These are phyloP conservation scores for Metschnikowia baotianmanensis DNA, from an alignment of 805 yeast species.

Conservation along the genomic window DNA sequence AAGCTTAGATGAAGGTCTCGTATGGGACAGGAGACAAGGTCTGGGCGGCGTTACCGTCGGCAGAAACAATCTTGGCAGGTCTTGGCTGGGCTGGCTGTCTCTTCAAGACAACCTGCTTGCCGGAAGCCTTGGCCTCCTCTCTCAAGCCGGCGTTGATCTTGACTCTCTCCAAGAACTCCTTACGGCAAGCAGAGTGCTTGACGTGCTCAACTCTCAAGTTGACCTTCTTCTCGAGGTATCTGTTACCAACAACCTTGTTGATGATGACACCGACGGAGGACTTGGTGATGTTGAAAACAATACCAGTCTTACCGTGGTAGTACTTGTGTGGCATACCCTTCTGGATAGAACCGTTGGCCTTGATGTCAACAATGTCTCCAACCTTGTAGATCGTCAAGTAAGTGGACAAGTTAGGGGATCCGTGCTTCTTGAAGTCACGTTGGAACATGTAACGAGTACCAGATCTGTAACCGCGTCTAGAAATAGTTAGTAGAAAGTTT, in stretches of 20 bases:
- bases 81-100: slow-evolving; percentile 99
- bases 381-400: slow-evolving; percentile 98
- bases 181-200: slow-evolving; percentile 99
- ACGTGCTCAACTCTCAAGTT: slow-evolving; percentile 98
- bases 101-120: slow-evolving; percentile 88
- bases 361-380: slow-evolving; percentile 99
- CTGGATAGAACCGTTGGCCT: slow-evolving; percentile 98
- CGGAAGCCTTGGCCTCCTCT: slow-evolving; percentile 92
- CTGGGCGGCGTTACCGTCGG: slow-evolving; percentile 85
- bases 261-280: slow-evolving; percentile 96
- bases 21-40: slow-evolving; percentile 99
- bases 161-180: slow-evolving; percentile 98
- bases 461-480: slow-evolving; percentile 96
- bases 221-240: slow-evolving; percentile 98
- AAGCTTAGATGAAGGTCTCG: slow-evolving; percentile 98
- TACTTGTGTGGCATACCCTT: slow-evolving; percentile 99
- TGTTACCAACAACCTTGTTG: slow-evolving; percentile 98
- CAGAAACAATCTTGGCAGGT: slow-evolving; percentile 79
- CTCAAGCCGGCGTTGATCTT: slow-evolving; percentile 92
- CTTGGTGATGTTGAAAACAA: slow-evolving; percentile 98
- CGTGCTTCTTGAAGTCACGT: slow-evolving; percentile 99
- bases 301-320: slow-evolving; percentile 99
- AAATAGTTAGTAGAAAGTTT: slow-evolving; percentile 25
- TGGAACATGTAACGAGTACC: slow-evolving; percentile 99
- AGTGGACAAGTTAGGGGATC: slow-evolving; percentile 89